Percentiles rank a stretch among this genome's conserved stretches.
Evolutionary conservation across 345 rosid genomes (phyloP).

Genomic region (Eucalyptus regnans): DNA sequence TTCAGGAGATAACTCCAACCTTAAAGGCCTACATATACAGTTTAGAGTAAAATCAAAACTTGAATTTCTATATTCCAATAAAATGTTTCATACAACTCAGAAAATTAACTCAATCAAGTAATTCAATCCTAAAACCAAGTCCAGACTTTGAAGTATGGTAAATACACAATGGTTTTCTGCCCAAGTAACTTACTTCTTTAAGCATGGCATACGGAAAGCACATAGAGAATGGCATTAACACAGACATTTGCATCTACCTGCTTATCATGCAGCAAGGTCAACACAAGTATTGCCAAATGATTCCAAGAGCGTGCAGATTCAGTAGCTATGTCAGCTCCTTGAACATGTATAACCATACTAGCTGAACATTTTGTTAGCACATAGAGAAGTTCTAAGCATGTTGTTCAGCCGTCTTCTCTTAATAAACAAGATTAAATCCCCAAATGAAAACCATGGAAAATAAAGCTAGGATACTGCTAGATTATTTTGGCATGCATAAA

Average conservation of each 20-base stretch:
- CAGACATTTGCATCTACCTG: neutral
- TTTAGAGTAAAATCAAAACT: neutral
- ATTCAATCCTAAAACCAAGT: neutral
- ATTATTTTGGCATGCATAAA: neutral
- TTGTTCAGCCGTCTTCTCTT: neutral
- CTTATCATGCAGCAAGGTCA: neutral
- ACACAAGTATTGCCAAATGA: neutral
- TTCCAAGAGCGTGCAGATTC: neutral
- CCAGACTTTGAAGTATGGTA: neutral
- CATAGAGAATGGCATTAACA: neutral
- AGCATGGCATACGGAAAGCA: neutral
- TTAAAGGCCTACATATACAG: slow-evolving; percentile 49
- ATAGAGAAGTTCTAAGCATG: neutral
- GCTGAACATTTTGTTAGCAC: neutral
- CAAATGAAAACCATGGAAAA: neutral
- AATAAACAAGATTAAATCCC: neutral
- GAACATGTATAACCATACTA: neutral
- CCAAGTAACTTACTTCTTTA: neutral
- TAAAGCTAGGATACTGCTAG: neutral
- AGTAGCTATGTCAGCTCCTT: neutral
- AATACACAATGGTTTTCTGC: neutral
- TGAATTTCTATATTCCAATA: neutral
- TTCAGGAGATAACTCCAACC: slow-evolving; percentile 87
- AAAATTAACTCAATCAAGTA: neutral
- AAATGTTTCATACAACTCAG: neutral